Percentiles rank a stretch among this genome's conserved stretches.
phyloP scores from a whole-genome alignment of 495 filamentous ascomycete species.

The Annulohypoxylon nitens region DNA sequence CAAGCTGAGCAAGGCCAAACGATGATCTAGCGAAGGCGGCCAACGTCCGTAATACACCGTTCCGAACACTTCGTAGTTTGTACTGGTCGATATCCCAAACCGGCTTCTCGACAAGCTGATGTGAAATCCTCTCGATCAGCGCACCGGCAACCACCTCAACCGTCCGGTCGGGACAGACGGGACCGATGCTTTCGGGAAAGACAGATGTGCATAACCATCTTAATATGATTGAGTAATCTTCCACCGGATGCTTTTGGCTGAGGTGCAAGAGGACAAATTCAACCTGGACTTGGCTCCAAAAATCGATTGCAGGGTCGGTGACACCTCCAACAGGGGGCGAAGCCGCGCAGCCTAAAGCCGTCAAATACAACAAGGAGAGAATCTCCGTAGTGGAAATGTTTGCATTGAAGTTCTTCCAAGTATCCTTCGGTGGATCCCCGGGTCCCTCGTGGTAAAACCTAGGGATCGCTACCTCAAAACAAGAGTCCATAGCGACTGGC shows the following conservation, averaged over 20 bases:
- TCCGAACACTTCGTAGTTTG: slow-evolving; percentile 50
- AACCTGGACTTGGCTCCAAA: slow-evolving; percentile 62
- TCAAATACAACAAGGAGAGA: slow-evolving; percentile 56
- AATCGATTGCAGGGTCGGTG: slow-evolving; percentile 50
- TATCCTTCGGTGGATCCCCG: slow-evolving; percentile 45
- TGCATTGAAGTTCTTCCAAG: slow-evolving; percentile 37
- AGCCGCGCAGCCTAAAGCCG: slow-evolving; percentile 56
- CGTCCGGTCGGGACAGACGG: slow-evolving; percentile 54
- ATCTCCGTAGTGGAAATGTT: slow-evolving; percentile 58
- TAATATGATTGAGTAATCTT: slow-evolving; percentile 58
- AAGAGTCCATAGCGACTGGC: slow-evolving; percentile 56
- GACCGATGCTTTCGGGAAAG: slow-evolving; percentile 59
- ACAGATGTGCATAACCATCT: slow-evolving; percentile 58
- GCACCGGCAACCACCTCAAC: slow-evolving; percentile 51
- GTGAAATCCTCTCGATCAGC: slow-evolving; percentile 58
- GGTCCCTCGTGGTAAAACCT: slow-evolving; percentile 45
- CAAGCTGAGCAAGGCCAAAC: slow-evolving; percentile 57
- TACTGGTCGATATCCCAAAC: slow-evolving; percentile 54
- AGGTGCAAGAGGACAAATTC: slow-evolving; percentile 62
- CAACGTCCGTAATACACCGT: slow-evolving; percentile 55
- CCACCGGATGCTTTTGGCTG: slow-evolving; percentile 59
- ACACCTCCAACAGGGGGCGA: slow-evolving; percentile 38
- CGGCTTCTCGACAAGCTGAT: slow-evolving; percentile 55
- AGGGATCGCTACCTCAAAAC: slow-evolving; percentile 52
- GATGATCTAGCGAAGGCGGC: slow-evolving; percentile 53